Conservation (phyloP, 2,329 filamentous ascomycete species). For the Seiridium unicorne region DNA sequence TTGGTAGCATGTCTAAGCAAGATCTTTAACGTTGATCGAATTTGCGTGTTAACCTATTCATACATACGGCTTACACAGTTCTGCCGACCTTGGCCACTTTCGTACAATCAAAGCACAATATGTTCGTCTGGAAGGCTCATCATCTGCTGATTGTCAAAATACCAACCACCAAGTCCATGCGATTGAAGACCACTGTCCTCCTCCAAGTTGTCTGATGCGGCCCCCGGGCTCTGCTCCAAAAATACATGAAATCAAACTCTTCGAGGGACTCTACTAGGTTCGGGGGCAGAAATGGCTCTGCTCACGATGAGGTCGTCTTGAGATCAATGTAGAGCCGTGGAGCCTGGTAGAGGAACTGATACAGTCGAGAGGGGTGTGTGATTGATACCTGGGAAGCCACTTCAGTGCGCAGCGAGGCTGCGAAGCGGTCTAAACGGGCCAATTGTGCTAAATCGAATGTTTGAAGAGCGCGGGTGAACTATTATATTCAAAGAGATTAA, state of each 20-base stretch:
- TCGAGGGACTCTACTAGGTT: not conserved
- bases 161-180: constrained; percentile 16
- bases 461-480: constrained; percentile 28
- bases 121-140: constrained; percentile 21
- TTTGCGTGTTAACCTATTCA: too few species aligned
- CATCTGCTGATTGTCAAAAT: constrained; percentile 16
- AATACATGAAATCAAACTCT: not conserved
- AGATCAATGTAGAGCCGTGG: constrained; percentile 25
- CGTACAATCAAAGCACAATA: too few species aligned
- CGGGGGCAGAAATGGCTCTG: not conserved
- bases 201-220: not conserved
- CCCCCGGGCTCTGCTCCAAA: not conserved
- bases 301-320: constrained; percentile 1
- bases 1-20: too few species aligned
- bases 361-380: constrained; percentile 31
- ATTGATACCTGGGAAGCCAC: constrained; percentile 11
- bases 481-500: constrained; percentile 37
- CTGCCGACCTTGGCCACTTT: too few species aligned
- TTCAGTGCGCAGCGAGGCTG: constrained; percentile 24
- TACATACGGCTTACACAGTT: too few species aligned
- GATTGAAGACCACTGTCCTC: not conserved
- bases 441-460: constrained; percentile 20
- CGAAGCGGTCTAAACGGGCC: constrained; percentile 26
- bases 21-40: too few species aligned
- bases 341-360: constrained; percentile 30